Evolutionary conservation across 192 early-diverging fungal genomes (phyloP).

Genomic region (Coemansia sp.): DNA sequence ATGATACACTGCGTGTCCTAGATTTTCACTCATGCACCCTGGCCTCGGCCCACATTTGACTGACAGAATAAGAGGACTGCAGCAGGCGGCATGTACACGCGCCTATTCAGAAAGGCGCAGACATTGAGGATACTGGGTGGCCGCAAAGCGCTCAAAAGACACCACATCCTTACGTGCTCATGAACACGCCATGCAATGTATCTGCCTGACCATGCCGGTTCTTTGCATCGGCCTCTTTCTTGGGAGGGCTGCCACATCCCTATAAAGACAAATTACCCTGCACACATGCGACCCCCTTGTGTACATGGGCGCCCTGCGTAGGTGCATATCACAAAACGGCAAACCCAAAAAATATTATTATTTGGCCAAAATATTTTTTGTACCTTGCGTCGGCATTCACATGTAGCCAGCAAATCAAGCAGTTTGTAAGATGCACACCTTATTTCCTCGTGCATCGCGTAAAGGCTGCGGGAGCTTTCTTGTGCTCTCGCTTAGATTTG

Average conservation of each 20-base stretch:
- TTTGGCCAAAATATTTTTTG: background rate
- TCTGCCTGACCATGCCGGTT: background rate
- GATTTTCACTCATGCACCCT: background rate
- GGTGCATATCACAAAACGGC: background rate
- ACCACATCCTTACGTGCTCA: background rate
- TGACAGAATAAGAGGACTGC: background rate
- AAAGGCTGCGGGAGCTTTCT: background rate
- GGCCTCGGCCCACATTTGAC: background rate
- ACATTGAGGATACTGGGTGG: background rate
- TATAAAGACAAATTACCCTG: slow-evolving; percentile 1
- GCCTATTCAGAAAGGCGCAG: background rate
- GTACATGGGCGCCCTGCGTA: background rate
- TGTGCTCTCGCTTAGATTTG: background rate
- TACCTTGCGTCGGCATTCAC: slow-evolving; percentile 1
- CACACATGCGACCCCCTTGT: background rate
- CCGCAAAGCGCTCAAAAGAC: background rate
- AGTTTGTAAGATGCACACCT: background rate
- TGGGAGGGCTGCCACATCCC: background rate
- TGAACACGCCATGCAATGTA: background rate
- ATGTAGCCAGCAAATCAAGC: background rate
- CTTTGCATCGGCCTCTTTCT: slow-evolving; percentile 5
- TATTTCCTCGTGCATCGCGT: background rate
- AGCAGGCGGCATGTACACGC: background rate
- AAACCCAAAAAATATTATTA: background rate
- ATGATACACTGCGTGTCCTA: background rate